Base-by-base conservation (phyloP, 192 early-diverging fungal genomes). In the Backusella sp. region DNA sequence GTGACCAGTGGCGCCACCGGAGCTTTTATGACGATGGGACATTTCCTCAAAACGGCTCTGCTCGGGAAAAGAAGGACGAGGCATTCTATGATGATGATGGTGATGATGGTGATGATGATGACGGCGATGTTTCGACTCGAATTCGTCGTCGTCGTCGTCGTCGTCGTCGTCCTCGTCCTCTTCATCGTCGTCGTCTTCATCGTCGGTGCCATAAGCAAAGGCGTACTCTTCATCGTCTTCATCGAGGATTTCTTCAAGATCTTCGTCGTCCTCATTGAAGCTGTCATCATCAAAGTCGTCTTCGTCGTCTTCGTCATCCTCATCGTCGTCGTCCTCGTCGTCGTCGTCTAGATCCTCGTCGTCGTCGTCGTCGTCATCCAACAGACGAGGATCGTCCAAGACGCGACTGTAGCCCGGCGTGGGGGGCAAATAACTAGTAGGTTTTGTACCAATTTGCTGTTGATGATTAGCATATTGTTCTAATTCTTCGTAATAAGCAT, bases 401-500 rank as follows among this genome's bases (percentile, higher is more conserved):
- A n/a, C 70, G 14, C 17, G 53, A 36, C 53, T 56, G 53, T 74
- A 75, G 23, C 42, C 21, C 6, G 77, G 28, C 35, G 28, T 41
- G 72, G 72, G 44, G n/a, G 59, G 59, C n/a, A 37, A 42, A 23
- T 69, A 72, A 35, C 34, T 66, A 59, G 39, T 28, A 44, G 26
- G 34, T 15, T 39, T 34, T 14, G 59, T 46, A 6, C 34, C 62
- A 59, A 68, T 67, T 17, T 76, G 80, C 76, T 90, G 83, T 74
- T 94, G 92, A 36, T 92, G 87, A 76, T 96, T 92, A 23, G 95
- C 94, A 78, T 93, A 95, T 69, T 90, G 90, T 80, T 96, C 94
- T 37, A 96, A 83, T 77, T 96, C 95, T 72, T 94, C 92, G 77
- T 95, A 96, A 77, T 96, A 96, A 26, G 93, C 92, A 77, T 96